Base-by-base conservation (phyloP, 2,329 filamentous ascomycete species). In the Geosmithia morbida region DNA sequence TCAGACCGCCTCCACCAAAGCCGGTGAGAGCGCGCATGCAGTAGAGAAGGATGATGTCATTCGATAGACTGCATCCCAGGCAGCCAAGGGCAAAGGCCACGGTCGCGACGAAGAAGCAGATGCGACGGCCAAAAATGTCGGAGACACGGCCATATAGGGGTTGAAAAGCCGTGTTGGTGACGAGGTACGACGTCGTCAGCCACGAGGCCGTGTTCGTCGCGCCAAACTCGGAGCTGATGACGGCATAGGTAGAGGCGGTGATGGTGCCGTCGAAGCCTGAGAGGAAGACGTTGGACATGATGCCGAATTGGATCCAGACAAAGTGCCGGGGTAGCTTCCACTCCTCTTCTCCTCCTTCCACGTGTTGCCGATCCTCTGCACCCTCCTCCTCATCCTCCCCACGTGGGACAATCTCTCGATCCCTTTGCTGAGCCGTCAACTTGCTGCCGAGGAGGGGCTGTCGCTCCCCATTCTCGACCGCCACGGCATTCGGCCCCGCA, bases 141-240 rank as follows among this genome's bases (percentile, higher is more conserved):
- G 81, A 85, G 3, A 86, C 67, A 1, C 83, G 74, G 1, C 82
- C 83, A 54, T 84, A 85, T 0, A 87, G 68, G 1, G 83, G 83
- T 57, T 86, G 79, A 47, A 86, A 82, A 1, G 81, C 80, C 1
- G 83, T 85, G 6, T 75, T 80, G 0, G 82, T 85, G 49, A 87
- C 67, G 19, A 87, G 68, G 55, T 86, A 87, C 0, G 81, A 77
- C 0, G 83, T 87, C 1, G 81, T 84, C 19, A 87, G 65, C 83
- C 83, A 87, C 0, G 82, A 85, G 1, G 83, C 82, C 11, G 78
- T 77, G 56, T 87, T 85, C 11, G 81, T 80, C 2, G 82, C 75
- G 51, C 77, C 69, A 56, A 87, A 87, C 53, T 85, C 75, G n/a
- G 81, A 85, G 43, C 80, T 83, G 52, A 87, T 85, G 47, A 84